Conservation (phyloP, 2,329 filamentous ascomycete genomes). For the Exserohilum rostratum region DNA sequence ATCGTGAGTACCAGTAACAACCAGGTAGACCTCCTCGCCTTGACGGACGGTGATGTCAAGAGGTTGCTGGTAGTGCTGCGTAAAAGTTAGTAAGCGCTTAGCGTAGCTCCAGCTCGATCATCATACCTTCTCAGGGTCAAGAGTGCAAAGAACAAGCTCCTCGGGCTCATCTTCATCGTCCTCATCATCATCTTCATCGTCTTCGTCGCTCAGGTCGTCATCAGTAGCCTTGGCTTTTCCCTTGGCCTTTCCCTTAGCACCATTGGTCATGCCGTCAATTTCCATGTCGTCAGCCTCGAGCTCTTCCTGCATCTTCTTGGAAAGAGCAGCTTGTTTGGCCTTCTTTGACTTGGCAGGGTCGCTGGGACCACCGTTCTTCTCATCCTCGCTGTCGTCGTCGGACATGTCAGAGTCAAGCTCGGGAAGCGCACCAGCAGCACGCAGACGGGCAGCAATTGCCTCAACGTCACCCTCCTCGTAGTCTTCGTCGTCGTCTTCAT, state of each 20-base stretch:
- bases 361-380: slow-evolving; percentile 86
- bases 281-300: slow-evolving; percentile 75
- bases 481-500: slow-evolving; percentile 61
- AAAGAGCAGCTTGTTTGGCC: slow-evolving; percentile 76
- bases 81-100: slow-evolving; percentile 33
- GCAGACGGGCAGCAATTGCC: slow-evolving; percentile 46
- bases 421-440: slow-evolving; percentile 43
- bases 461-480: slow-evolving; percentile 53
- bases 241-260: slow-evolving; percentile 56
- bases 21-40: slow-evolving; percentile 89
- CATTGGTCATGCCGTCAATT: slow-evolving; percentile 64
- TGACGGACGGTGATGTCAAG: slow-evolving; percentile 91
- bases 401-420: slow-evolving; percentile 47
- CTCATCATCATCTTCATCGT: slow-evolving; percentile 57
- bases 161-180: slow-evolving; percentile 69
- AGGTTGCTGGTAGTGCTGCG: slow-evolving; percentile 91
- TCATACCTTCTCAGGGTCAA: slow-evolving; percentile 88
- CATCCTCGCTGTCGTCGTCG: slow-evolving; percentile 67
- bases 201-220: slow-evolving; percentile 76
- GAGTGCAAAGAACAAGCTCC: slow-evolving; percentile 92
- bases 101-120: slow-evolving; percentile 30
- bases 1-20: slow-evolving; percentile 85
- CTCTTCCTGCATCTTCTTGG: slow-evolving; percentile 76
- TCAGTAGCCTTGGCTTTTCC: slow-evolving; percentile 68
- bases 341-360: slow-evolving; percentile 90